These are phyloP conservation scores for Fusarium lateritium DNA, from an alignment of 2,329 filamentous ascomycete species.

Conservation along the genomic window DNA sequence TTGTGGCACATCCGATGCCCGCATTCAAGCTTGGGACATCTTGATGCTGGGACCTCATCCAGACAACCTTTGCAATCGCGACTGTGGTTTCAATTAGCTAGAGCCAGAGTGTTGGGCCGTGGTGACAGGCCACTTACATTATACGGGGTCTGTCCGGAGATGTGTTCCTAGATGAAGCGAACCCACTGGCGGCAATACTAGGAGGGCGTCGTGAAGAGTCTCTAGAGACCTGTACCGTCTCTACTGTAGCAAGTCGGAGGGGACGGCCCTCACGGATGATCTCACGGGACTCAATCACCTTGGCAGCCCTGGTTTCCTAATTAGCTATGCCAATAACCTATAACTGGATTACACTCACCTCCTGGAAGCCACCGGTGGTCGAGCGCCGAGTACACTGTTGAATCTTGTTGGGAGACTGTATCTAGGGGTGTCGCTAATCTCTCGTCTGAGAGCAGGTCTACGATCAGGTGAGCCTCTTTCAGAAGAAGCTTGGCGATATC, in stretches of 20 bases:
- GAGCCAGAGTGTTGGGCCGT: not conserved
- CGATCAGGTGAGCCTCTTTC: slow-evolving; percentile 50
- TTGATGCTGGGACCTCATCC: slow-evolving; percentile 74
- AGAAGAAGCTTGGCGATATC: slow-evolving; percentile 46
- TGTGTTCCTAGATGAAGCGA: slow-evolving; percentile 47
- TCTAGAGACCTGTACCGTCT: slow-evolving; percentile 43
- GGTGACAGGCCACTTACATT: slow-evolving; percentile 41
- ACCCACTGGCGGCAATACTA: slow-evolving; percentile 49
- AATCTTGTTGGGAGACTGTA: slow-evolving; percentile 46
- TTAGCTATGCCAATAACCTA: slow-evolving; percentile 21
- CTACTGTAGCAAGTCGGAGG: slow-evolving; percentile 34
- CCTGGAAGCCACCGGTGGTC: slow-evolving; percentile 54
- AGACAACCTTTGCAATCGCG: slow-evolving; percentile 81
- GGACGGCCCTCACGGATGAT: slow-evolving; percentile 43
- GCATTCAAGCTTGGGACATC: slow-evolving; percentile 80
- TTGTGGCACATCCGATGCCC: slow-evolving; percentile 85
- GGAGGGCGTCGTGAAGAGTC: slow-evolving; percentile 48
- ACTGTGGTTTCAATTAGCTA: slow-evolving; percentile 58
- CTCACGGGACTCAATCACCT: slow-evolving; percentile 47
- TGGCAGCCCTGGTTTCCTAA: slow-evolving; percentile 31
- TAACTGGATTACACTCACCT: slow-evolving; percentile 43
- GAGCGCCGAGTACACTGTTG: slow-evolving; percentile 52
- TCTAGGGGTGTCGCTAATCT: slow-evolving; percentile 51
- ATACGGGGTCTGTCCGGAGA: slow-evolving; percentile 48
- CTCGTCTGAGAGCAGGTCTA: slow-evolving; percentile 49